A percentile compares a stretch with the other conserved stretches of the same genome.
These are phyloP conservation scores for Saturnispora serradocipensis DNA, from an alignment of 805 yeast species.

Conservation along the genomic window DNA sequence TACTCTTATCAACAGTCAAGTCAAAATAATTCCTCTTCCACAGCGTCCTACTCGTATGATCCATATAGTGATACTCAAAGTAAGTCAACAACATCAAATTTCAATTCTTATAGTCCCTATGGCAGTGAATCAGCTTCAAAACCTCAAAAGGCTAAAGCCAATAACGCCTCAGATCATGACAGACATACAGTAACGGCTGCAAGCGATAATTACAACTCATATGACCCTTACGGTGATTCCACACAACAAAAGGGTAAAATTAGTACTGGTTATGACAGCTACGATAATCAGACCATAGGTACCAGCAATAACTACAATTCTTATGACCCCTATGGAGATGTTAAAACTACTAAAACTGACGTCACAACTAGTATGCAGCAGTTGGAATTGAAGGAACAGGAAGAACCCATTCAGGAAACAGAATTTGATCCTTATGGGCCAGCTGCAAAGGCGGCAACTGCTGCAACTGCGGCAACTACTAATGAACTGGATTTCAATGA, in stretches of 20 bases:
- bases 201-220: neutral
- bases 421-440: conserved; percentile 22
- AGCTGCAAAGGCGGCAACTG: conserved; percentile 12
- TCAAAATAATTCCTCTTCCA: neutral
- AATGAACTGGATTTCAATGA: conserved; percentile 19
- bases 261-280: neutral
- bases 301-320: conserved; percentile 1
- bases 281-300: neutral
- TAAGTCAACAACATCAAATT: neutral
- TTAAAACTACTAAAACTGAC: conserved; percentile 2
- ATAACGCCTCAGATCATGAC: neutral
- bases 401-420: conserved; percentile 7
- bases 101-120: conserved; percentile 4
- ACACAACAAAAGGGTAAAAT: conserved; percentile 1
- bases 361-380: conserved; percentile 7
- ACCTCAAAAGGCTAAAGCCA: neutral
- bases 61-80: neutral
- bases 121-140: neutral
- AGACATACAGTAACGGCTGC: neutral
- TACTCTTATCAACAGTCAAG: neutral
- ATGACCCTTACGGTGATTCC: conserved; percentile 4
- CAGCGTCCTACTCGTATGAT: neutral
- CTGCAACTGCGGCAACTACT: conserved; percentile 7
- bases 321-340: conserved; percentile 17
- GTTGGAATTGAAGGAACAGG: conserved; percentile 9